phyloP scores from a whole-genome alignment of 2,329 filamentous ascomycete genomes.

The Alternaria brassicicola region DNA sequence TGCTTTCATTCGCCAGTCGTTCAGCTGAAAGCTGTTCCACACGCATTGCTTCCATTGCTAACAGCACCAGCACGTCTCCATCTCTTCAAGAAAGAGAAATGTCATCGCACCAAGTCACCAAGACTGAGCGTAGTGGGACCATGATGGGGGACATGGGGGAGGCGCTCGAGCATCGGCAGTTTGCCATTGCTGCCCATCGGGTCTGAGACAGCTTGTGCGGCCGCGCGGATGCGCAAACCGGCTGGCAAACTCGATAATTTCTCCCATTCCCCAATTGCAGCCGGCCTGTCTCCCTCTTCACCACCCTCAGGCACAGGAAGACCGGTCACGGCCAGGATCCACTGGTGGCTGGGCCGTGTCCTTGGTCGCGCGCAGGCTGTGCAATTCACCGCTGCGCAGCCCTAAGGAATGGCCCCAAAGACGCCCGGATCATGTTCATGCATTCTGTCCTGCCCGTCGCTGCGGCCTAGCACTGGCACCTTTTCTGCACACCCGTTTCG shows the following conservation, averaged over 20 bases:
- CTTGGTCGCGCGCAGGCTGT: slow-evolving; percentile 37
- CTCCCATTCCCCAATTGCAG: slow-evolving; percentile 17
- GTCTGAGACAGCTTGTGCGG: slow-evolving; percentile 26
- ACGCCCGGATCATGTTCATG: slow-evolving; percentile 31
- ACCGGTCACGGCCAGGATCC: slow-evolving; percentile 32
- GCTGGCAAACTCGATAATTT: slow-evolving; percentile 10
- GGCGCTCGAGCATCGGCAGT: slow-evolving; percentile 23
- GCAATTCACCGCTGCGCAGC: slow-evolving; percentile 39
- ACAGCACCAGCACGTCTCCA: slow-evolving; percentile 1
- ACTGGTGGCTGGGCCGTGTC: slow-evolving; percentile 27
- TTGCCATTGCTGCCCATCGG: slow-evolving; percentile 35
- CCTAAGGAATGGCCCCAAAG: slow-evolving; percentile 28
- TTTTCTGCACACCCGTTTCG: slow-evolving; percentile 18
- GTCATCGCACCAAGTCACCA: not conserved
- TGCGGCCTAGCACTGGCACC: slow-evolving; percentile 31
- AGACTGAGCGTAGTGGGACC: not conserved
- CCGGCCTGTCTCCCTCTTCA: slow-evolving; percentile 7
- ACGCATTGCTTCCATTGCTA: not conserved
- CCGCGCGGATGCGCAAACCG: slow-evolving; percentile 15
- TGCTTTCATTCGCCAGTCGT: slow-evolving; percentile 13
- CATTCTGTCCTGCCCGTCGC: slow-evolving; percentile 27
- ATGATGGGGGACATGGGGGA: not conserved
- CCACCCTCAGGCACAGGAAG: slow-evolving; percentile 31
- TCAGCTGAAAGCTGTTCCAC: slow-evolving; percentile 10
- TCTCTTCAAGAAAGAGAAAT: not conserved